phyloP scores from a whole-genome alignment of 129 eudicot genomes.

The Tagetes patula region DNA sequence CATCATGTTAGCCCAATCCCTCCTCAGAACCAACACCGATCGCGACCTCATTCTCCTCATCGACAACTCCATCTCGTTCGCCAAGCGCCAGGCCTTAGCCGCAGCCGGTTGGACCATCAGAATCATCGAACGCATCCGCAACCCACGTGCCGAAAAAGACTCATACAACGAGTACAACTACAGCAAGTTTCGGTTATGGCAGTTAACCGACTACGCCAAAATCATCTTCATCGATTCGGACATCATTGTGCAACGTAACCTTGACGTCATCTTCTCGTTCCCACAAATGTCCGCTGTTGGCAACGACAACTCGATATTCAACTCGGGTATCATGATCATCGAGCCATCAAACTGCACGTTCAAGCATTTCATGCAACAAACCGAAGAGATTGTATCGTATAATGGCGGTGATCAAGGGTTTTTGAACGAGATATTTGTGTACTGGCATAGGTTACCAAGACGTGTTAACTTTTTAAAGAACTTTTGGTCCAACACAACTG shows the following conservation, averaged over 20 bases:
- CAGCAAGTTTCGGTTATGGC: slow-evolving; percentile 88
- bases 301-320: slow-evolving; percentile 75
- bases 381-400: slow-evolving; percentile 57
- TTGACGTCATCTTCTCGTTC: slow-evolving; percentile 67
- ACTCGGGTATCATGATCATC: slow-evolving; percentile 86
- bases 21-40: slow-evolving; percentile 52
- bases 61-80: slow-evolving; percentile 64
- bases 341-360: slow-evolving; percentile 91
- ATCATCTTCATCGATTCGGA: slow-evolving; percentile 85
- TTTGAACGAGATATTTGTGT: slow-evolving; percentile 72
- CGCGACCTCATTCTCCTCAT: slow-evolving; percentile 83
- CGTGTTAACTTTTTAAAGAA: slow-evolving; percentile 80
- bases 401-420: slow-evolving; percentile 98
- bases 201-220: slow-evolving; percentile 71
- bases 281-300: slow-evolving; percentile 89
- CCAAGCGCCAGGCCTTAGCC: slow-evolving; percentile 51
- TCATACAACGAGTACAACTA: slow-evolving; percentile 90
- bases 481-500: slow-evolving; percentile 71
- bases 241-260: slow-evolving; percentile 67
- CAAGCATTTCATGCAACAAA: slow-evolving; percentile 48
- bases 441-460: slow-evolving; percentile 90
- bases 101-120: slow-evolving; percentile 88
- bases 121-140: slow-evolving; percentile 71
- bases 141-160: slow-evolving; percentile 71
- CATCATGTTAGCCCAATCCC: slow-evolving; percentile 78